Percentiles rank a stretch among this genome's conserved stretches.
Conservation (phyloP, 495 filamentous ascomycete genomes). For the Podospora tetraspora region DNA sequence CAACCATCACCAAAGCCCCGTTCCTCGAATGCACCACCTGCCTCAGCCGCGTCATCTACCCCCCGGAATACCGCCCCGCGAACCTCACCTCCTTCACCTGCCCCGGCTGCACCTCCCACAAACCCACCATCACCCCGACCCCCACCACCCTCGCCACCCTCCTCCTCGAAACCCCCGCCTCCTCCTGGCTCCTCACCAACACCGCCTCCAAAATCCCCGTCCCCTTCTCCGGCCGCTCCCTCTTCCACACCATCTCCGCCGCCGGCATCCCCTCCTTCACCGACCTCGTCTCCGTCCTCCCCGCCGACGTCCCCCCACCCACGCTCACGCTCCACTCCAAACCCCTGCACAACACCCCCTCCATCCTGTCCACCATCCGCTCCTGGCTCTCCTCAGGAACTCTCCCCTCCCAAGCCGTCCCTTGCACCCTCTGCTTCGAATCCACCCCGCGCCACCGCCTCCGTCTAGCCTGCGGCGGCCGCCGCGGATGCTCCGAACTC, state of each 20-base stretch:
- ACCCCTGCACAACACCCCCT: slow-evolving; percentile 33
- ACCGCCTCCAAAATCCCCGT: slow-evolving; percentile 23
- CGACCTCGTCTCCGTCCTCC: slow-evolving; percentile 35
- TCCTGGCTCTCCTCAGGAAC: not conserved
- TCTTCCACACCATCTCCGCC: slow-evolving; percentile 36
- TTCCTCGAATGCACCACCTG: slow-evolving; percentile 38
- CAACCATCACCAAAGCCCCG: slow-evolving; percentile 16
- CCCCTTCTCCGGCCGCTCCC: slow-evolving; percentile 34
- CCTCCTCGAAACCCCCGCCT: slow-evolving; percentile 29
- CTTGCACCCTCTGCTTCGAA: slow-evolving; percentile 41
- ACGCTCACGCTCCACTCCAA: slow-evolving; percentile 34
- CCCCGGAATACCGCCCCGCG: slow-evolving; percentile 31
- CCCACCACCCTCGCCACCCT: slow-evolving; percentile 32
- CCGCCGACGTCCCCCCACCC: not conserved
- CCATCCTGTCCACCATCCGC: slow-evolving; percentile 20
- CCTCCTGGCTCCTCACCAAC: slow-evolving; percentile 38
- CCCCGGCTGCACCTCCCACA: slow-evolving; percentile 30
- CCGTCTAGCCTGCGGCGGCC: slow-evolving; percentile 22
- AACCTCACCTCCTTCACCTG: slow-evolving; percentile 30
- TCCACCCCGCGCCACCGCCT: slow-evolving; percentile 23
- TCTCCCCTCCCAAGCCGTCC: slow-evolving; percentile 18
- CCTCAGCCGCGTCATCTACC: slow-evolving; percentile 41
- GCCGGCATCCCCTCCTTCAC: slow-evolving; percentile 28
- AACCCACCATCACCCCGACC: slow-evolving; percentile 27
- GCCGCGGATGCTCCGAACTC: slow-evolving; percentile 16